Base-by-base conservation (phyloP, 352 stramenopile species). In the Phytophthora cajani region DNA sequence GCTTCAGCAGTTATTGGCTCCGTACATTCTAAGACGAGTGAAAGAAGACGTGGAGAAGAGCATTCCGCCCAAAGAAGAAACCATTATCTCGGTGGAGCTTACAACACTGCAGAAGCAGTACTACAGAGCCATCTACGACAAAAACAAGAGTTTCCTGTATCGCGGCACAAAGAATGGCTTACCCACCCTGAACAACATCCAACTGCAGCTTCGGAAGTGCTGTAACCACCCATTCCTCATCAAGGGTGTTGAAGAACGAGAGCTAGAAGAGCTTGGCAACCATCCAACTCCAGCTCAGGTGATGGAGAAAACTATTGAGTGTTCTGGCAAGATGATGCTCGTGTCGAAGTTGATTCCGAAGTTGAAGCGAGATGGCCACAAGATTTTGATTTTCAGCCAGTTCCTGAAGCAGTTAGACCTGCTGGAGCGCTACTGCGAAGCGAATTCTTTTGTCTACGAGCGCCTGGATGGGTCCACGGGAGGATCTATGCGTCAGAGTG, bases 171-270 rank as follows among this genome's bases (percentile, higher is more conserved):
- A 96, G 71, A 95, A 95, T 57, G 87, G 84, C 5, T 65, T 96
- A 9, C 90, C 89, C 17, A 93, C 89, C 58, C 84, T 99, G 27
- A 99, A 99, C 75, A 99, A 99, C 81, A 95, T 99, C 59, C 97
- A 99, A 44, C 98, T 99, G 84, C 95, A 99, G 81, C 77, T 99
- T 23, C 84, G 98, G 36, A 99, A 99, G 76, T 99, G 98, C 78
- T 99, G 98, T 75, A 99, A 99, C 79, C 98, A 99, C 76, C 92
- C 98, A 2, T 99, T 99, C 75, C 78, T 99, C 30, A 97, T 99
- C 57, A 98, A 98, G 66, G 97, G 97, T 16, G 90, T 96, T 19
- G 88, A 96, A 69, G 85, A 96, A 32, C 79, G 88, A 49, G 90
- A 97, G 47, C 67, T 96, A 1, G 87, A 92, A 40, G 84, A 94